A percentile compares a stretch with the other conserved stretches of the same genome.
Evolutionary conservation across 345 rosid genomes (phyloP).

Genomic region (Sisymbrium irio): DNA sequence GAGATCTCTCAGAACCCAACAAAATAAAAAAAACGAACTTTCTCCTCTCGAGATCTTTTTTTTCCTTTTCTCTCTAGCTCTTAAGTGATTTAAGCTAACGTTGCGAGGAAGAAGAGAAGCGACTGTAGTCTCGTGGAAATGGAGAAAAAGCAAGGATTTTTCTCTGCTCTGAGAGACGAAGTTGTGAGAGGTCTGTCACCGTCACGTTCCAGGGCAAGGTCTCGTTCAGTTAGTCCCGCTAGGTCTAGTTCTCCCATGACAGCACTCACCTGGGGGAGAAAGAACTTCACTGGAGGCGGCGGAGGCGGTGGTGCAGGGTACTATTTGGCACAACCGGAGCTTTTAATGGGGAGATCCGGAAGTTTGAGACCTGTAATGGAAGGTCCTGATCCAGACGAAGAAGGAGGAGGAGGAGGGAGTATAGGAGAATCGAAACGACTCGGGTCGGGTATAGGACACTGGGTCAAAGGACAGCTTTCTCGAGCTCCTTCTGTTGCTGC

Average conservation of each 20-base stretch:
- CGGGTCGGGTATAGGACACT: slow-evolving; percentile 81
- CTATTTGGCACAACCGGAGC: slow-evolving; percentile 48
- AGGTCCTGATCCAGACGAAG: slow-evolving; percentile 86
- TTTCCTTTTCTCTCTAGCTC: slow-evolving; percentile 1
- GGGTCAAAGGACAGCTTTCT: slow-evolving; percentile 78
- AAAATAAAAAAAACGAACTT: background rate
- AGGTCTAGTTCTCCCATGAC: slow-evolving; percentile 53
- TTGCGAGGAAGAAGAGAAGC: background rate
- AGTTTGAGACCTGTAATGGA: slow-evolving; percentile 78
- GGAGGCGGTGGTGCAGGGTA: slow-evolving; percentile 13
- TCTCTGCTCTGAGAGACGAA: slow-evolving; percentile 80
- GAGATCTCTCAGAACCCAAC: background rate
- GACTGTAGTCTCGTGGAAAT: slow-evolving; percentile 18
- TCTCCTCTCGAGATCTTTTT: background rate
- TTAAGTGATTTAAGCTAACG: background rate
- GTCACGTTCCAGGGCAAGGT: slow-evolving; percentile 71
- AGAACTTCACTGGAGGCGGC: slow-evolving; percentile 13
- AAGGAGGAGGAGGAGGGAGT: slow-evolving; percentile 40
- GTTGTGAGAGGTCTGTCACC: slow-evolving; percentile 86
- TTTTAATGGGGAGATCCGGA: slow-evolving; percentile 65
- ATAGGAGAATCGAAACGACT: slow-evolving; percentile 48
- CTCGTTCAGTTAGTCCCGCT: slow-evolving; percentile 58
- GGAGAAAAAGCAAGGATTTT: slow-evolving; percentile 92
- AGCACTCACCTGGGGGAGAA: slow-evolving; percentile 51
- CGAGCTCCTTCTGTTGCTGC: slow-evolving; percentile 57